Base-by-base conservation (phyloP, 1,139 yeast genomes). In the Barnettozyma hawaiiensis region DNA sequence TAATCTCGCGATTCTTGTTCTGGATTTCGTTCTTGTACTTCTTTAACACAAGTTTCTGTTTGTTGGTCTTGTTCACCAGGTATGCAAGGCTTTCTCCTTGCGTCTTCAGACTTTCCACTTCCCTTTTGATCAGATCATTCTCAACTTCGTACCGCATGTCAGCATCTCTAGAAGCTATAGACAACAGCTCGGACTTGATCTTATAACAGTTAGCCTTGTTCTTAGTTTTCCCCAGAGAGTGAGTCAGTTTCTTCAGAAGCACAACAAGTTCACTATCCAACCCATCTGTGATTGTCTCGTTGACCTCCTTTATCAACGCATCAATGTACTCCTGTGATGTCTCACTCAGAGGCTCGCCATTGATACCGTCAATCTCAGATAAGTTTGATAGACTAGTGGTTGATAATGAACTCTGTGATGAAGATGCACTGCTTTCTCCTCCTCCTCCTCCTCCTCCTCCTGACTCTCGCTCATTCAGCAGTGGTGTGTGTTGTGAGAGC, bases 101-200 rank as follows among this genome's bases (percentile, higher is more conserved):
- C 15, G 43, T 52, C 40, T 69, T 65, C 37, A 75, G 59, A 40
- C 74, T 62, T 48, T 74, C 78, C 23, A 70, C 70, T 50, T 75
- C 77, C 34, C 75, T 67, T 51, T 71, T 69, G 36, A 66, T 63
- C 20, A 74, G 54, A 43, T 62, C 67, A 39, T 64, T 63, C 51
- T 74, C 78, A 16, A 73, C 78, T 47, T 70, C 72, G 42, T 63
- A 62, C 29, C 78, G 59, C 51, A 52, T 53, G 31, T 54, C 58
- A 7, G 58, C 58, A 26, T 56, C 58, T 26, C 51, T 52, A 1
- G 58, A 43, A 0, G 57, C 49, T 5, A 55, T 39, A 4, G 58
- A 51, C 12, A 54, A 21, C 10, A 54, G 28, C 14, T 55, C 52
- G 7, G 58, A 40, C 26, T 46, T 54, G 7, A 55, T 45, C 27